phyloP scores from a whole-genome alignment of 2,329 filamentous ascomycete genomes.

The Ascocoryne sarcoides region DNA sequence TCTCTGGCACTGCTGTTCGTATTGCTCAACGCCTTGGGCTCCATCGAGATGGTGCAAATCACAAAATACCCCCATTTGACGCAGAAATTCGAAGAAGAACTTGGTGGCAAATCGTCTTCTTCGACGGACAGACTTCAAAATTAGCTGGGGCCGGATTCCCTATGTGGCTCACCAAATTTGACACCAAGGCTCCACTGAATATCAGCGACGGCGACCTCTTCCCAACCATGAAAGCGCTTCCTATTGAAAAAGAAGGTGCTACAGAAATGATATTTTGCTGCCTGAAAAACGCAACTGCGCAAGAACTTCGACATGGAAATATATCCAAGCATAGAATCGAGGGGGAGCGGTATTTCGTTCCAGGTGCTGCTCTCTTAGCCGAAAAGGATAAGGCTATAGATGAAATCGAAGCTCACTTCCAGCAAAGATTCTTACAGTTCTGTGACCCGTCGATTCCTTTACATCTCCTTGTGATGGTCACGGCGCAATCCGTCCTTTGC shows the following conservation, averaged over 20 bases:
- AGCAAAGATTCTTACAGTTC: slow-evolving; percentile 33
- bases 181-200: slow-evolving; percentile 43
- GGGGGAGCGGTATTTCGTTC: background rate
- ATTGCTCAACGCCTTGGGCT: slow-evolving; percentile 42
- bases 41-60: slow-evolving; percentile 34
- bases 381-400: slow-evolving; percentile 25
- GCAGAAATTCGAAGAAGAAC: slow-evolving; percentile 51
- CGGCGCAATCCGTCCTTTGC: slow-evolving; percentile 23
- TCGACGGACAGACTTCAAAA: slow-evolving; percentile 49
- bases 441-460: slow-evolving; percentile 35
- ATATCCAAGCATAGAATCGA: slow-evolving; percentile 2
- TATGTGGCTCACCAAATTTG: slow-evolving; percentile 32
- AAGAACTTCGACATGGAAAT: slow-evolving; percentile 14
- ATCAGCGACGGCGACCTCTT: slow-evolving; percentile 45
- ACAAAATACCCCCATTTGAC: slow-evolving; percentile 40
- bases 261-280: slow-evolving; percentile 40
- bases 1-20: slow-evolving; percentile 38
- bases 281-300: slow-evolving; percentile 30
- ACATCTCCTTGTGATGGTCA: slow-evolving; percentile 26
- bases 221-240: slow-evolving; percentile 34
- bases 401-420: slow-evolving; percentile 27
- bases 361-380: slow-evolving; percentile 4
- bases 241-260: slow-evolving; percentile 33
- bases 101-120: slow-evolving; percentile 54
- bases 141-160: slow-evolving; percentile 41